Percentiles rank a stretch among this genome's conserved stretches.
phyloP scores from a whole-genome alignment of 306 rosid species.

The Fragaria ananassa region DNA sequence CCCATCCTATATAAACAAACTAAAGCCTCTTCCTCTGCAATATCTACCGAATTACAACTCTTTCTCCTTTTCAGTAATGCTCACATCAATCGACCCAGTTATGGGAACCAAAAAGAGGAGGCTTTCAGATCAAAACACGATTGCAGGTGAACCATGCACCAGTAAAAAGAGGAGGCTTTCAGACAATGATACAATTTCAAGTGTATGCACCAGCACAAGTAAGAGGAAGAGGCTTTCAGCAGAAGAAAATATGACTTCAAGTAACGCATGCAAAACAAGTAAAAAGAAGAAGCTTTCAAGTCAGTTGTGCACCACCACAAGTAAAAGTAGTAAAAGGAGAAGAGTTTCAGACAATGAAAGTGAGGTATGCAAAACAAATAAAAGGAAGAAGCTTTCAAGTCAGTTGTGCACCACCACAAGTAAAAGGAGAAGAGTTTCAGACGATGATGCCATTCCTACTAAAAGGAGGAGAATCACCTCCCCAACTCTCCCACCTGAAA shows the following conservation, averaged over 20 bases:
- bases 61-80: no score
- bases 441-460: neutral
- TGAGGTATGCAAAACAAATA: neutral
- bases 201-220: neutral
- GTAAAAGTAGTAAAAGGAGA: neutral
- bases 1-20: no score
- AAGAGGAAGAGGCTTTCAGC: neutral
- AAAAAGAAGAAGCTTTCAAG: neutral
- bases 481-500: neutral
- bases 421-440: neutral
- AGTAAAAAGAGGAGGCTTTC: neutral
- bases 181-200: neutral
- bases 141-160: no score
- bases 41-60: no score
- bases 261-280: neutral
- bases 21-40: no score
- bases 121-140: neutral
- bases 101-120: neutral
- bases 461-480: neutral
- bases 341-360: neutral
- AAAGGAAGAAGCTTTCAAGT: neutral
- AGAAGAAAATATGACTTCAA: neutral
- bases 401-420: neutral
- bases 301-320: neutral
- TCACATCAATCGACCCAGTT: neutral